phyloP scores from a whole-genome alignment of 495 filamentous ascomycete species.

The Glutinoglossum americanum region DNA sequence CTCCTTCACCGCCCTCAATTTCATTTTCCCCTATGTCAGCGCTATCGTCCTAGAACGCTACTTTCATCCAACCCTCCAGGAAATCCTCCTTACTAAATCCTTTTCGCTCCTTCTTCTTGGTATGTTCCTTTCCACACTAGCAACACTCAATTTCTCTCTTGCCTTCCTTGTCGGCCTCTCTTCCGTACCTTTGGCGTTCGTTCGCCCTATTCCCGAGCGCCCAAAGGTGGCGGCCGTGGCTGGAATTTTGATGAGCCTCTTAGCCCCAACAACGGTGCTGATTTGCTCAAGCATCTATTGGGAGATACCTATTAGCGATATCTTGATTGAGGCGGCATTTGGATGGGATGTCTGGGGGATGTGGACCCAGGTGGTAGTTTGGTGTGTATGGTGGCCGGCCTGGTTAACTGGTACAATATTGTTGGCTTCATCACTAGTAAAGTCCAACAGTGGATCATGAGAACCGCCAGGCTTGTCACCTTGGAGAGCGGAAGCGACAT shows the following conservation, averaged over 20 bases:
- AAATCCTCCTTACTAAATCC: conserved; percentile 60
- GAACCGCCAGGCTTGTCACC: background rate
- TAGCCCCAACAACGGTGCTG: background rate
- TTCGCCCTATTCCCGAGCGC: conserved; percentile 25
- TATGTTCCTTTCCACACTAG: conserved; percentile 74
- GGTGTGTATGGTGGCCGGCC: conserved; percentile 97
- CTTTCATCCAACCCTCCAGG: conserved; percentile 36
- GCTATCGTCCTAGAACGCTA: conserved; percentile 28
- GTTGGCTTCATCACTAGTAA: conserved; percentile 12
- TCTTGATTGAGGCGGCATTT: conserved; percentile 52
- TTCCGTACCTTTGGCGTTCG: conserved; percentile 52
- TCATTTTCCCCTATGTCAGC: conserved; percentile 33
- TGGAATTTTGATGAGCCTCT: conserved; percentile 8
- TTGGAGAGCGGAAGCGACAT: background rate
- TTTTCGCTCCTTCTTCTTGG: conserved; percentile 84
- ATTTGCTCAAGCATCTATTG: background rate
- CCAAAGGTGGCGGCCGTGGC: conserved; percentile 1
- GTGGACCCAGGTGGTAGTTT: conserved; percentile 78
- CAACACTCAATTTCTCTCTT: conserved; percentile 90
- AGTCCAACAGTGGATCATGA: background rate
- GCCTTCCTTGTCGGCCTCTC: conserved; percentile 68
- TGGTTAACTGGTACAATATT: conserved; percentile 51
- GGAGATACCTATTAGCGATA: background rate
- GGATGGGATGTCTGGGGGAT: conserved; percentile 84
- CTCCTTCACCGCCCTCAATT: conserved; percentile 33